Conservation (phyloP, 2,329 filamentous ascomycete genomes). For the Alternaria panax region DNA sequence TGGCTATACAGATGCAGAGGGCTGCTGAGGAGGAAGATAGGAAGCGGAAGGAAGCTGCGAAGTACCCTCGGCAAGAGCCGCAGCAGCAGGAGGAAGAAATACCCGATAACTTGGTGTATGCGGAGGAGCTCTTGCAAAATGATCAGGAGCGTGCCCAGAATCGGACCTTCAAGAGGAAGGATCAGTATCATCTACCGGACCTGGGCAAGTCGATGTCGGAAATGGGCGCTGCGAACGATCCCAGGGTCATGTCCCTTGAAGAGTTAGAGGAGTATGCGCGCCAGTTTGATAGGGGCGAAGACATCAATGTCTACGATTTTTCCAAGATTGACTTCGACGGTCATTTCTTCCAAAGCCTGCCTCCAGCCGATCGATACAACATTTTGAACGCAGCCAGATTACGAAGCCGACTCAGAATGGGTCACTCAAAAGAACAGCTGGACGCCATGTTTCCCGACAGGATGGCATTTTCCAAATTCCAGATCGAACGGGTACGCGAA, state of each 20-base stretch:
- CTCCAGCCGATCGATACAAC: constrained; percentile 91
- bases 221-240: constrained; percentile 91
- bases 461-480: constrained; percentile 96
- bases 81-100: constrained; percentile 72
- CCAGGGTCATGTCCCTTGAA: constrained; percentile 93
- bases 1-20: constrained; percentile 94
- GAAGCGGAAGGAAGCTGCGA: constrained; percentile 62
- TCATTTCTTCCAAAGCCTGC: constrained; percentile 91
- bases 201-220: constrained; percentile 77
- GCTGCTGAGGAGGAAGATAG: constrained; percentile 83
- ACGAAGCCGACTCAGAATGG: constrained; percentile 90
- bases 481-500: constrained; percentile 92
- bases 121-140: constrained; percentile 83
- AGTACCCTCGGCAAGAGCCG: constrained; percentile 52
- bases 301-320: constrained; percentile 88
- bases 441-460: constrained; percentile 97
- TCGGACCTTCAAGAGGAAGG: constrained; percentile 86
- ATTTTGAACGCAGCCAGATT: constrained; percentile 93
- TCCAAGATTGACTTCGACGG: constrained; percentile 98
- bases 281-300: constrained; percentile 91
- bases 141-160: constrained; percentile 72
- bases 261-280: constrained; percentile 93
- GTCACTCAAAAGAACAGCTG: constrained; percentile 92
- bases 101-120: constrained; percentile 82
- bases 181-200: constrained; percentile 94